These are phyloP conservation scores for Colletotrichum lini DNA, from an alignment of 2,329 filamentous ascomycete species.

Conservation along the genomic window DNA sequence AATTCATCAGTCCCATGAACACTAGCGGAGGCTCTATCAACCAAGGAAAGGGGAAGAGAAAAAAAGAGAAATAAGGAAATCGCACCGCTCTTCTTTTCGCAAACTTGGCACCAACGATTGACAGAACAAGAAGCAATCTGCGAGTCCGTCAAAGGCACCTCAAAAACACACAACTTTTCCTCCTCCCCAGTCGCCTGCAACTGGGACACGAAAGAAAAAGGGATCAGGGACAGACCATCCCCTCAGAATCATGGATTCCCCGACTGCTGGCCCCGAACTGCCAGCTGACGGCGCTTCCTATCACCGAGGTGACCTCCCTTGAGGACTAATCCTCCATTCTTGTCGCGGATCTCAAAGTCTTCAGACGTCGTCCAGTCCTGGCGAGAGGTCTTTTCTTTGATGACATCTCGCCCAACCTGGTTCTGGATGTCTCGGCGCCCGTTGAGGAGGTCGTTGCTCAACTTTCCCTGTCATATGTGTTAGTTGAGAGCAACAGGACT, in stretches of 20 bases:
- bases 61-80: too few relatives aligned
- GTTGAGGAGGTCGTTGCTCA: constrained; percentile 32
- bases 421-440: constrained; percentile 21
- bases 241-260: too few relatives aligned
- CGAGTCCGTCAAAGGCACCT: too few relatives aligned
- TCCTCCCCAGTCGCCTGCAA: neutral
- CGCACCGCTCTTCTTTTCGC: too few relatives aligned
- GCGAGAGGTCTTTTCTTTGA: neutral
- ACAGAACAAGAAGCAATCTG: too few relatives aligned
- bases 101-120: too few relatives aligned
- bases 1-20: too few relatives aligned
- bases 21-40: too few relatives aligned
- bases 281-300: neutral
- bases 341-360: constrained; percentile 19
- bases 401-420: constrained; percentile 25
- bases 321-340: neutral
- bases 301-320: constrained; percentile 14
- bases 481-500: neutral
- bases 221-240: neutral
- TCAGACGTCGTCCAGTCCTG: constrained; percentile 13
- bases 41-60: rapidly evolving
- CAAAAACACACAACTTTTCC: too few relatives aligned
- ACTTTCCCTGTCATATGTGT: neutral
- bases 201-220: too few relatives aligned
- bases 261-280: neutral